phyloP scores from a whole-genome alignment of 177 flowering plant species.

The Tripterygium wilfordii region DNA sequence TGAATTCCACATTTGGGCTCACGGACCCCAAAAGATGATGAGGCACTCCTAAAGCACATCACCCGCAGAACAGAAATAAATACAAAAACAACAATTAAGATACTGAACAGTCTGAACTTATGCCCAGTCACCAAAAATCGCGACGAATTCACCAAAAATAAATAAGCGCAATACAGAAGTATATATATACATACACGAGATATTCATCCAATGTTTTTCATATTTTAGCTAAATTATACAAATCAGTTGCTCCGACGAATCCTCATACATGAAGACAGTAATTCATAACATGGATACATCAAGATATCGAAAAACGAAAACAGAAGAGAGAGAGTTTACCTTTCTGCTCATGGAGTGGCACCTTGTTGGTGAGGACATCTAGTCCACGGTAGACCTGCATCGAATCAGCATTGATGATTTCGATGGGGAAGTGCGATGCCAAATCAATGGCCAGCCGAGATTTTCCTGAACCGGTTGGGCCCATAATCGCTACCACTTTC shows the following conservation, averaged over 20 bases:
- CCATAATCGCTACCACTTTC: slow-evolving; percentile 65
- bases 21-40: slow-evolving; percentile 89
- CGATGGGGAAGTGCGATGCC: slow-evolving; percentile 63
- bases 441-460: slow-evolving; percentile 67
- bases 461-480: slow-evolving; percentile 82
- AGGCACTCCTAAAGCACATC: slow-evolving; percentile 52
- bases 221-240: too few relatives aligned
- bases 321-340: slow-evolving; percentile 25
- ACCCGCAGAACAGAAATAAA: neutral
- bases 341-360: slow-evolving; percentile 56
- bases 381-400: slow-evolving; percentile 82
- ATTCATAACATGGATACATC: too few relatives aligned
- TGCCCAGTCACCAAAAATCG: too few relatives aligned
- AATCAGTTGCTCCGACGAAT: too few relatives aligned
- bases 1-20: slow-evolving; percentile 69
- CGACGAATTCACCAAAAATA: too few relatives aligned
- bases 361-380: slow-evolving; percentile 84
- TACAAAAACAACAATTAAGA: neutral
- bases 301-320: neutral
- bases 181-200: too few relatives aligned
- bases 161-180: too few relatives aligned
- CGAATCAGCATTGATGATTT: slow-evolving; percentile 83
- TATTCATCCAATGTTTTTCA: too few relatives aligned
- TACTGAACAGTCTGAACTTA: too few relatives aligned
- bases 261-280: too few relatives aligned